Evolutionary conservation across 805 yeast genomes (phyloP).

Genomic region (Geotrichum ghanense): DNA sequence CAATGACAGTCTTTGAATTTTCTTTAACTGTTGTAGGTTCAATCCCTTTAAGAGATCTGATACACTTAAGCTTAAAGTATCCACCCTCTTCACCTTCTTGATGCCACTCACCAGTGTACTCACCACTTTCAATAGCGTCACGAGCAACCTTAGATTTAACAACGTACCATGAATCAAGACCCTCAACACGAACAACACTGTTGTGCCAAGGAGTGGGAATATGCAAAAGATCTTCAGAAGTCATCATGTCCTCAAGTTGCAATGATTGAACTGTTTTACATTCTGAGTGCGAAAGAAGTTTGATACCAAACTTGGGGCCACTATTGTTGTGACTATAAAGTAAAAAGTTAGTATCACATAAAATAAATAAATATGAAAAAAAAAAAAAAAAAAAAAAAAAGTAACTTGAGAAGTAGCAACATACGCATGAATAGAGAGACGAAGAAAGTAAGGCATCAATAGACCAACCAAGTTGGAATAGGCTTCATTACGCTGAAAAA

Average conservation of each 20-base stretch:
- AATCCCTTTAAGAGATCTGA: background rate
- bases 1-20: background rate
- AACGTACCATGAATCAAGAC: background rate
- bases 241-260: constrained; percentile 1
- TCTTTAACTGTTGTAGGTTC: background rate
- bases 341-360: too few relatives aligned
- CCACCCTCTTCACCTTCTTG: background rate
- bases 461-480: background rate
- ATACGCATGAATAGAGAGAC: constrained; percentile 1
- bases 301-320: background rate
- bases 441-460: background rate
- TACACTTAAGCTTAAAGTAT: background rate
- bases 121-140: constrained; percentile 1
- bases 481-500: background rate
- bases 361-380: too few relatives aligned
- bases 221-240: constrained; percentile 1
- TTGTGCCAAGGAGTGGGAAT: constrained; percentile 2
- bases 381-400: too few relatives aligned
- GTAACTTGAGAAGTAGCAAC: too few relatives aligned
- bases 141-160: background rate
- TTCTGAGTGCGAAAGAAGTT: background rate
- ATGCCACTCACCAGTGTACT: background rate
- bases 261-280: constrained; percentile 1
- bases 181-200: background rate
- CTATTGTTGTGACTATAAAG: constrained; percentile 1